Evolutionary conservation across 331 rosid species (phyloP).

Genomic region (Malus hybrid): DNA sequence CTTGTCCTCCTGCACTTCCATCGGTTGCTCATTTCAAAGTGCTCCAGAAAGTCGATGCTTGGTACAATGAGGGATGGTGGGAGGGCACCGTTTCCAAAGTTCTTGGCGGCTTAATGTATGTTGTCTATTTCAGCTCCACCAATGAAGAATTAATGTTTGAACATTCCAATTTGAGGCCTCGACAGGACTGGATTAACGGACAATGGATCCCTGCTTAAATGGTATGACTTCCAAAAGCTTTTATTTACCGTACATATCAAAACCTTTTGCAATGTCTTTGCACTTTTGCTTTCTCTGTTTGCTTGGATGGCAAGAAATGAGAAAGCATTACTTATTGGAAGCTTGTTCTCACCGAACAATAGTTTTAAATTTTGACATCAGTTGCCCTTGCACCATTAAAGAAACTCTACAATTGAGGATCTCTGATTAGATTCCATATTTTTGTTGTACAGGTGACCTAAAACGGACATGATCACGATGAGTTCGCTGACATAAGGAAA

Average conservation of each 20-base stretch:
- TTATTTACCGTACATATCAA: background rate
- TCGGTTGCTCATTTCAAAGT: constrained; percentile 3
- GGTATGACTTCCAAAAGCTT: constrained; percentile 21
- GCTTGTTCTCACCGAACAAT: background rate
- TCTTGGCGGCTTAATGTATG: constrained; percentile 7
- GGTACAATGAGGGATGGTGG: constrained; percentile 62
- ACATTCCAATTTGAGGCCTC: constrained; percentile 33
- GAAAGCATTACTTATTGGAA: background rate
- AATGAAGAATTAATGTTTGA: constrained; percentile 18
- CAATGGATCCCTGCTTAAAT: constrained; percentile 32
- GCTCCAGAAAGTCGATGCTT: constrained; percentile 41
- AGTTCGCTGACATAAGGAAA: background rate
- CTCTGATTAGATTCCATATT: background rate
- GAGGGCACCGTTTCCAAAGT: constrained; percentile 35
- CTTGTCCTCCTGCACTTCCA: constrained; percentile 35
- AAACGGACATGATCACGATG: background rate
- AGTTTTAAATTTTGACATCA: no score
- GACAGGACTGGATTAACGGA: constrained; percentile 37
- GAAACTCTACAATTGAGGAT: background rate
- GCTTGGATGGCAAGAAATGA: background rate
- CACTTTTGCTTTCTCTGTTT: background rate
- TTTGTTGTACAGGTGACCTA: background rate
- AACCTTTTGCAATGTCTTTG: background rate
- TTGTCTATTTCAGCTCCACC: constrained; percentile 30
- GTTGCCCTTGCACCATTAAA: no score